Percentiles rank a stretch among this genome's conserved stretches.
These are phyloP conservation scores for Suillus spraguei DNA, from an alignment of 768 basidiomycete species.

Conservation along the genomic window DNA sequence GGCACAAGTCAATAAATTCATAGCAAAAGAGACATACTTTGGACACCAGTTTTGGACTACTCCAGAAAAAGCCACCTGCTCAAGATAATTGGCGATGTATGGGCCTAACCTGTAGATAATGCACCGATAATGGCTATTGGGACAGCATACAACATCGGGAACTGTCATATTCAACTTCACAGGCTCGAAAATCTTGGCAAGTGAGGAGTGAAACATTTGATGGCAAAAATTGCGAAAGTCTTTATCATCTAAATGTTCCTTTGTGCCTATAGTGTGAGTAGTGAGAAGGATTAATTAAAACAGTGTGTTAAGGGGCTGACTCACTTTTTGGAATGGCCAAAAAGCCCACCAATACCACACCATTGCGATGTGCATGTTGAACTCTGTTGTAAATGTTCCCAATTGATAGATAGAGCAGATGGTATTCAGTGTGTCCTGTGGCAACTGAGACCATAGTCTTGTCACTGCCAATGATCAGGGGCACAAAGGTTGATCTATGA, in stretches of 20 bases:
- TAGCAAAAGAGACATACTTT: conserved; percentile 19
- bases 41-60: conserved; percentile 25
- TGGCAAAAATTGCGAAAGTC: conserved; percentile 29
- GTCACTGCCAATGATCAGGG: conserved; percentile 39
- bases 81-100: conserved; percentile 44
- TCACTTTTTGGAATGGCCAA: no score
- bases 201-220: conserved; percentile 33
- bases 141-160: conserved; percentile 25
- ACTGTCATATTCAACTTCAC: conserved; percentile 29
- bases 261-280: conserved; percentile 14
- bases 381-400: no score
- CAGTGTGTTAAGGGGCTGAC: no score
- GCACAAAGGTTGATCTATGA: conserved; percentile 34
- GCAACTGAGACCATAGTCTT: conserved; percentile 43
- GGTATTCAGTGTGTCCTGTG: no score
- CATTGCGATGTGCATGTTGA: no score
- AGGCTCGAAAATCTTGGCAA: conserved; percentile 26
- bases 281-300: no score
- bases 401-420: no score
- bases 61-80: conserved; percentile 24
- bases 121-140: conserved; percentile 32
- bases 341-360: no score
- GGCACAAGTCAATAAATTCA: no score
- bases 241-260: conserved; percentile 15
- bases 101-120: conserved; percentile 38